phyloP scores from a whole-genome alignment of 495 filamentous ascomycete species.

The Penicillium salamii region DNA sequence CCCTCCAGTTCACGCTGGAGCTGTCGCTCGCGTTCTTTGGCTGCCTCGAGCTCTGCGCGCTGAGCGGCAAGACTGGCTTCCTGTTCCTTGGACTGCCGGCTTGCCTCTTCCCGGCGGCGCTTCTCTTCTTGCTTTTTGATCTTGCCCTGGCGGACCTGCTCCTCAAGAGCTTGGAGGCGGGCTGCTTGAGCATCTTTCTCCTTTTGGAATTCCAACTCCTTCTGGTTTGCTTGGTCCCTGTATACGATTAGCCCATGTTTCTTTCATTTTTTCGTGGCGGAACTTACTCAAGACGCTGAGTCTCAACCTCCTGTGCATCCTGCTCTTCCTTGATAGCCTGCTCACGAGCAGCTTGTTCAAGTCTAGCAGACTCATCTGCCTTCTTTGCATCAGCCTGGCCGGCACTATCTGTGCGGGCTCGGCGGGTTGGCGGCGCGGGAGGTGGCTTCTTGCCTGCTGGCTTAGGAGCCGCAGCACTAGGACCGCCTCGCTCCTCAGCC shows the following conservation, averaged over 20 bases:
- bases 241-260: constrained; percentile 27
- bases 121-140: constrained; percentile 97
- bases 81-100: constrained; percentile 83
- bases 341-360: constrained; percentile 52
- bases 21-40: constrained; percentile 82
- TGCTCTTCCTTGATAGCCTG: constrained; percentile 66
- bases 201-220: constrained; percentile 74
- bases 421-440: constrained; percentile 77
- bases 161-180: constrained; percentile 82
- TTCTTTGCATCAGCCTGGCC: constrained; percentile 53
- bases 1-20: constrained; percentile 83
- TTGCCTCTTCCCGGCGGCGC: constrained; percentile 80
- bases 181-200: constrained; percentile 81
- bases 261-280: constrained; percentile 10
- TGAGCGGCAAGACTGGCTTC: constrained; percentile 81
- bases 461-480: constrained; percentile 55
- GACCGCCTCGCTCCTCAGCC: constrained; percentile 72
- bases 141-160: constrained; percentile 91
- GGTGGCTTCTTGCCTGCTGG: constrained; percentile 72
- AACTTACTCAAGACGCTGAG: constrained; percentile 75
- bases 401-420: constrained; percentile 62
- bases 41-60: constrained; percentile 87
- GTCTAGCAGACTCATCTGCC: constrained; percentile 55
- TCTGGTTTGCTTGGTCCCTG: constrained; percentile 71
- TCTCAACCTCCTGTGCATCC: constrained; percentile 71